Conservation (phyloP, 345 rosid genomes). For the Garcia nutans region DNA sequence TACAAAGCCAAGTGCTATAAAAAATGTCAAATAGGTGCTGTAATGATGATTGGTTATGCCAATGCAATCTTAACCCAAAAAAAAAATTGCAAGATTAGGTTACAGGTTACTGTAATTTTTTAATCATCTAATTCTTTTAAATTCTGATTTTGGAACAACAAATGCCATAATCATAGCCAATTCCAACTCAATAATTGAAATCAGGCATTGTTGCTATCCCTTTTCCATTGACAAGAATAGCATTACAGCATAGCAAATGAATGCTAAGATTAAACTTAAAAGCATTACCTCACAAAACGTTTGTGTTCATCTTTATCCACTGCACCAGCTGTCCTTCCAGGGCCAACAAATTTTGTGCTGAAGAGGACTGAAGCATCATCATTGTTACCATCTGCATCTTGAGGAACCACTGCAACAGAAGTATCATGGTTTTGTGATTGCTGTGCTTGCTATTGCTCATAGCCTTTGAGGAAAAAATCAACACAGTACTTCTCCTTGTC, state of each 20-base stretch:
- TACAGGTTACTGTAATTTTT: neutral
- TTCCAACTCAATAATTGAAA: neutral
- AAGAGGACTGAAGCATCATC: slow-evolving; percentile 42
- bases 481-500: slow-evolving; percentile 87
- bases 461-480: slow-evolving; percentile 70
- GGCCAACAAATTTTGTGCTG: slow-evolving; percentile 49
- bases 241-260: neutral
- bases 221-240: no score
- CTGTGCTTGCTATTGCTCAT: slow-evolving; percentile 44
- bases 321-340: slow-evolving; percentile 56
- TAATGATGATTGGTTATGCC: neutral
- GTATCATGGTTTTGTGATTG: slow-evolving; percentile 22
- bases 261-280: neutral
- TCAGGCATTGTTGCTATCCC: neutral
- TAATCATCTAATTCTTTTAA: neutral
- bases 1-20: neutral
- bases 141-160: neutral
- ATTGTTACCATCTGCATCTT: slow-evolving; percentile 36
- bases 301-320: slow-evolving; percentile 66
- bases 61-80: neutral
- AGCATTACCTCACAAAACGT: slow-evolving; percentile 74
- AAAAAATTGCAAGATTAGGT: neutral
- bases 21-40: neutral
- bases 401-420: slow-evolving; percentile 31
- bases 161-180: neutral